Conservation (phyloP, 148 eudicot species). For the Mesembryanthemum crystallinum region DNA sequence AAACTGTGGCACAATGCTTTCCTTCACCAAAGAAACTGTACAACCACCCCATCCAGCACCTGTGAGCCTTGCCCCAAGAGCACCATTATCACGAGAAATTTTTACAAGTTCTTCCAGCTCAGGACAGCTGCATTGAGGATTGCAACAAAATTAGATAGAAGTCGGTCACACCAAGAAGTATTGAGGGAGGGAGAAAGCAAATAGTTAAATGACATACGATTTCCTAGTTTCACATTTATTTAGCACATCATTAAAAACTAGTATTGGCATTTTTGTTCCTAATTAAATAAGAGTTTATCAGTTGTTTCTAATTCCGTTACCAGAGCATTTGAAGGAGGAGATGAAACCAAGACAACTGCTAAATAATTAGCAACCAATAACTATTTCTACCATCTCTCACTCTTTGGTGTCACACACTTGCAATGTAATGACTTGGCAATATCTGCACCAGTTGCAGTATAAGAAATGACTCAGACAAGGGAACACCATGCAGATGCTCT, state of each 20-base stretch:
- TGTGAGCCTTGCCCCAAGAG: conserved; percentile 89
- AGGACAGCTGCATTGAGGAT: conserved; percentile 54
- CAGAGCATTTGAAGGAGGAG: too few relatives aligned
- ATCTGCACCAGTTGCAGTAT: background rate
- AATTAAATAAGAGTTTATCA: background rate
- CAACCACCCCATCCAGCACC: conserved; percentile 99
- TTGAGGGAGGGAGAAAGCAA: background rate
- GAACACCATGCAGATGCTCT: background rate
- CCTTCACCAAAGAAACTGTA: conserved; percentile 83
- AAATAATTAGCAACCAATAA: too few relatives aligned
- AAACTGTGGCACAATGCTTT: conserved; percentile 75
- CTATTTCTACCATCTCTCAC: background rate
- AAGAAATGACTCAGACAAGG: background rate
- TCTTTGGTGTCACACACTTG: background rate
- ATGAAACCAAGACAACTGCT: too few relatives aligned
- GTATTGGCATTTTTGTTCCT: background rate
- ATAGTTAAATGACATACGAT: background rate
- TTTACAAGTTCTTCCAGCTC: conserved; percentile 91
- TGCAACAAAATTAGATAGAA: background rate
- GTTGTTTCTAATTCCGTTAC: too few relatives aligned
- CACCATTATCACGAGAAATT: conserved; percentile 71
- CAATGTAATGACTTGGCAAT: background rate
- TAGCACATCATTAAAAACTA: background rate
- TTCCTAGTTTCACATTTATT: background rate
- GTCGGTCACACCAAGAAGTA: background rate